Conservation (phyloP, 176 grass and related monocot genomes). For the Carex cristatella region DNA sequence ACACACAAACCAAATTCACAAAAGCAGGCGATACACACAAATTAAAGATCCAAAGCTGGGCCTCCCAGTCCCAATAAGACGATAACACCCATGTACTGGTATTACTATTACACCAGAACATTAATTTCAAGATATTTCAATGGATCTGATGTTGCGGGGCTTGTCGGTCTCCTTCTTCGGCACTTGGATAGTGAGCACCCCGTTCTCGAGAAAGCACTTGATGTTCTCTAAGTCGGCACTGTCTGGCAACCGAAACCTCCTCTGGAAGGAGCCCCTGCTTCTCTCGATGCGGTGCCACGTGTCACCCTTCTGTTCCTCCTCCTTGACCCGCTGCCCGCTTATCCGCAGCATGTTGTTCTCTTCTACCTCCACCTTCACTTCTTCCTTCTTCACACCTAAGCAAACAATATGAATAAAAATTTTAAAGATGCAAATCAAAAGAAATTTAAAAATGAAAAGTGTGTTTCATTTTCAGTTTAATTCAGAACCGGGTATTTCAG, state of each 20-base stretch:
- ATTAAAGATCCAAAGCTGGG: too few relatives aligned
- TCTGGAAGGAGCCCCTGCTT: constrained; percentile 31
- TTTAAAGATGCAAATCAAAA: background rate
- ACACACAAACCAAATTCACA: background rate
- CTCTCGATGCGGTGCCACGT: constrained; percentile 36
- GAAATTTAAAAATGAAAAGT: background rate
- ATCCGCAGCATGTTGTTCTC: constrained; percentile 43
- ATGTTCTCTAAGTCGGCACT: constrained; percentile 25
- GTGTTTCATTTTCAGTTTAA: background rate
- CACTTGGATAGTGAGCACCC: constrained; percentile 36
- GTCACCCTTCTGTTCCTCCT: constrained; percentile 32
- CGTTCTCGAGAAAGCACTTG: constrained; percentile 26
- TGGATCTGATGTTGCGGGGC: constrained; percentile 15
- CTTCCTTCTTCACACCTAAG: constrained; percentile 30
- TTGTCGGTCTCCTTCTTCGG: constrained; percentile 29
- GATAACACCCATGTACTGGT: background rate
- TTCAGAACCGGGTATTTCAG: constrained; percentile 30
- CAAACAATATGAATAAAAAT: background rate
- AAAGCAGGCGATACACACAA: background rate
- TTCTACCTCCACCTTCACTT: constrained; percentile 45
- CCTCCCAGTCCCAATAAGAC: background rate
- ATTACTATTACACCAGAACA: too few relatives aligned
- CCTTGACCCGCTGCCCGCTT: constrained; percentile 32
- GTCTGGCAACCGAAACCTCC: constrained; percentile 33
- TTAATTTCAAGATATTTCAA: constrained; percentile 25